phyloP scores from a whole-genome alignment of 2,329 filamentous ascomycete species.

The Diaporthe ampelina region DNA sequence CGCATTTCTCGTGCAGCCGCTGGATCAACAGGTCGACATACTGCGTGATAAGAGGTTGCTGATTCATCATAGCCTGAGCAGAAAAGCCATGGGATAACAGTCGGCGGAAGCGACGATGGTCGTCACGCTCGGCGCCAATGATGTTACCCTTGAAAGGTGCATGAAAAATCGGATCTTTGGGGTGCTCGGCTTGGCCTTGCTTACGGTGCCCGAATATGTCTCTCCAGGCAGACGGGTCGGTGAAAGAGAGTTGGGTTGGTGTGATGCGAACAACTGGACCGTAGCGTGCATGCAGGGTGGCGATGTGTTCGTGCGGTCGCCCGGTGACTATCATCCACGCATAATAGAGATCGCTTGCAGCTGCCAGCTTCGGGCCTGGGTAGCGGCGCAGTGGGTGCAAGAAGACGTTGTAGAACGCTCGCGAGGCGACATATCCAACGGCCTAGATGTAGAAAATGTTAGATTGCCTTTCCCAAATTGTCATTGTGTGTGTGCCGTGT shows the following conservation, averaged over 20 bases:
- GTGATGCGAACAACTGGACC: slow-evolving; percentile 15
- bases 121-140: slow-evolving; percentile 18
- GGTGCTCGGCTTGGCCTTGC: not conserved
- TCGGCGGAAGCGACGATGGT: slow-evolving; percentile 14
- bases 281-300: slow-evolving; percentile 2
- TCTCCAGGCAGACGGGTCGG: slow-evolving; percentile 19
- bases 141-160: slow-evolving; percentile 5
- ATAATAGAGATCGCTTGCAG: not conserved
- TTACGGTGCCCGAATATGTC: slow-evolving; percentile 32
- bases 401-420: slow-evolving; percentile 34
- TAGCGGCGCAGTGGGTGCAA: slow-evolving; percentile 37
- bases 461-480: not conserved
- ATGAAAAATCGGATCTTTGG: slow-evolving; percentile 16
- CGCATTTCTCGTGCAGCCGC: slow-evolving; percentile 2
- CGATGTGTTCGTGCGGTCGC: not conserved
- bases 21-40: slow-evolving; percentile 14
- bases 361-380: slow-evolving; percentile 29
- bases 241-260: slow-evolving; percentile 3
- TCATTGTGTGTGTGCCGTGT: not conserved
- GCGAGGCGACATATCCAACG: not conserved
- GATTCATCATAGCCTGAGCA: slow-evolving; percentile 1
- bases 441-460: not conserved
- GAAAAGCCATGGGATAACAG: slow-evolving; percentile 9
- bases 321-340: slow-evolving; percentile 1
- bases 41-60: slow-evolving; percentile 10